Evolutionary conservation across 129 eudicot genomes (phyloP), one percentile per base, ranked within the genome.

Genomic region (Silybum marianum): DNA sequence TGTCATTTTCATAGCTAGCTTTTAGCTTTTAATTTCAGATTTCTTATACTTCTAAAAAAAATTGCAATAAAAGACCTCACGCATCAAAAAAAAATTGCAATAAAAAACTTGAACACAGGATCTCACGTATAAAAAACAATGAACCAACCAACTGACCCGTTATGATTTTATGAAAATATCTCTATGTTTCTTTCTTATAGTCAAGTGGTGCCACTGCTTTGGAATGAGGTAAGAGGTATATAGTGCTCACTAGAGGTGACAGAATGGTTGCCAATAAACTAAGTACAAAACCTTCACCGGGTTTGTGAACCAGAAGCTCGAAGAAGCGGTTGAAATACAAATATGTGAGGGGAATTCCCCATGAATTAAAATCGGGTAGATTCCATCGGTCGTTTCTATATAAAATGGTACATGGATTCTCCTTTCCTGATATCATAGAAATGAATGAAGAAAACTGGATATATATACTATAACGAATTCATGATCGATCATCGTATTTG

Each of bases 271-370:
- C 97, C 66, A 88, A 71, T 25, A 92, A 66, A 62, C 81, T 28
- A 12, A 84, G 84, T 18, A 92, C 70, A 66, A 86, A 71, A 58
- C 91, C 86, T 90, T 92, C 89, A 30, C 88, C 92, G 0, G 94
- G 97, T 75, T 92, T 92, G 60, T 92, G 97, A 68, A 92, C 80
- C 71, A 88, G 21, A 65, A 90, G 88, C 80, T 90, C 92, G 0
- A 91, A 83, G 79, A 92, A 92, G 25, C 97, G 94, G 22, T 87
- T 92, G 4, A 83, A 68, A 83, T 83, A 87, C 19, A 86, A 73
- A 78, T 68, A 85, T 10, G 22, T 30, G 3, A 91, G 2, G 22
- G 90, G 88, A 72, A 91, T 51, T 85, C 93, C 96, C 96, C 96
- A 91, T 9, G 93, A 91, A 13, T 65, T 13, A 70, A 84, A 83